Percentiles rank a stretch among this genome's conserved stretches.
Evolutionary conservation across 768 basidiomycete genomes (phyloP).

Genomic region (Agaricus subrufescens): DNA sequence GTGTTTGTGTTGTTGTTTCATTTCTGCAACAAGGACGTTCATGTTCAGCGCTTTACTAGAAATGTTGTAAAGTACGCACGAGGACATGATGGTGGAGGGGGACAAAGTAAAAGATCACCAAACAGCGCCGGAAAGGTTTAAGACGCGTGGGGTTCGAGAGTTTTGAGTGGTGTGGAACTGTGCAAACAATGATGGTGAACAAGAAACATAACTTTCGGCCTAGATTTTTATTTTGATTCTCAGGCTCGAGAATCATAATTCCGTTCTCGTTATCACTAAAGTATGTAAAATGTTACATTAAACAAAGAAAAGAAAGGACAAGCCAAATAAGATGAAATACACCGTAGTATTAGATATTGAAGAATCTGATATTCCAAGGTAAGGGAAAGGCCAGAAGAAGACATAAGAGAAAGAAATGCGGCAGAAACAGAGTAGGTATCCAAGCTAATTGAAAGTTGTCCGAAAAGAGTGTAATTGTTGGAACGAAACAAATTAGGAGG

Average conservation of each 20-base stretch:
- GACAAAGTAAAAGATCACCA: background rate
- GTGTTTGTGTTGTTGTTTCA: conserved; percentile 1
- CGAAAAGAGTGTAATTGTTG: background rate
- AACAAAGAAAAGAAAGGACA: conserved; percentile 8
- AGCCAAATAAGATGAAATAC: background rate
- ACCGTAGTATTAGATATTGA: background rate
- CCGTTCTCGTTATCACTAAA: background rate
- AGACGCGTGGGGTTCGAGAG: background rate
- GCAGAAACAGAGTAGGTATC: conserved; percentile 12
- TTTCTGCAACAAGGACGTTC: background rate
- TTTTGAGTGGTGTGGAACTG: background rate
- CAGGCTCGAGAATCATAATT: background rate
- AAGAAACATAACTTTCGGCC: background rate
- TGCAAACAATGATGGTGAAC: background rate
- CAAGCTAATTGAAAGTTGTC: conserved; percentile 11
- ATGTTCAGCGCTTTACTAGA: background rate
- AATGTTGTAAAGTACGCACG: conserved; percentile 17
- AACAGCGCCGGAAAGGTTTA: background rate
- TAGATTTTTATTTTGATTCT: background rate
- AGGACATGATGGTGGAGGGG: conserved; percentile 17
- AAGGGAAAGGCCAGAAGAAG: background rate
- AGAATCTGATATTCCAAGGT: background rate
- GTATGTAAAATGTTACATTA: conserved; percentile 5
- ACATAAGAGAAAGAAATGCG: background rate
- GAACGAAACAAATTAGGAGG: background rate